Conservation (phyloP, 2,329 filamentous ascomycete genomes). For the Paradendryphiella salina region DNA sequence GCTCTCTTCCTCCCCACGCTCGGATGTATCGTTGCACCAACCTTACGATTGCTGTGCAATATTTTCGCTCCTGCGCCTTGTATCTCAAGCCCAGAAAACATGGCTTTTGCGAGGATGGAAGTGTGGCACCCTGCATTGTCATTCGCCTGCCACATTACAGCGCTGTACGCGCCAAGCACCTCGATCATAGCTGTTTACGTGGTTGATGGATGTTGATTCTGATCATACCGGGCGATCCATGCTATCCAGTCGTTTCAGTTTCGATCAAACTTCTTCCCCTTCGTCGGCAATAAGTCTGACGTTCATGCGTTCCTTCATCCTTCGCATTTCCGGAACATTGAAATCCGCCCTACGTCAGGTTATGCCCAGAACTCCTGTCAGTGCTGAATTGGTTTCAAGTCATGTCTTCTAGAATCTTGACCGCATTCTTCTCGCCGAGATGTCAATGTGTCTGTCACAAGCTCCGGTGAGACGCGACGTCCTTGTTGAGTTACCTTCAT, state of each 20-base stretch:
- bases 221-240: conserved; percentile 18
- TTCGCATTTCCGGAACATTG: conserved; percentile 22
- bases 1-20: conserved; percentile 1
- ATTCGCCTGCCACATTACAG: neutral
- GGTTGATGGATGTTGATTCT: conserved; percentile 15
- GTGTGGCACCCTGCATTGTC: no score
- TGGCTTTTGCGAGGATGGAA: no score
- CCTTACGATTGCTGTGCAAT: no score
- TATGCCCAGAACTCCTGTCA: conserved; percentile 27
- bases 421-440: conserved; percentile 20
- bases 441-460: conserved; percentile 28
- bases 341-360: conserved; percentile 23
- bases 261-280: conserved; percentile 17
- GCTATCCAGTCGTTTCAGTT: conserved; percentile 28
- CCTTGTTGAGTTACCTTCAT: conserved; percentile 18
- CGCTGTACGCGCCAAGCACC: conserved; percentile 2
- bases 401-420: conserved; percentile 36
- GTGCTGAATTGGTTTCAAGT: conserved; percentile 35
- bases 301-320: conserved; percentile 36
- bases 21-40: conserved; percentile 2
- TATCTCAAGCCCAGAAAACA: no score
- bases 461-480: conserved; percentile 23
- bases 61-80: no score
- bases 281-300: conserved; percentile 17
- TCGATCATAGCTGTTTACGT: conserved; percentile 10